phyloP scores from a whole-genome alignment of 2,329 filamentous ascomycete genomes.

The Ophiostoma sp. region DNA sequence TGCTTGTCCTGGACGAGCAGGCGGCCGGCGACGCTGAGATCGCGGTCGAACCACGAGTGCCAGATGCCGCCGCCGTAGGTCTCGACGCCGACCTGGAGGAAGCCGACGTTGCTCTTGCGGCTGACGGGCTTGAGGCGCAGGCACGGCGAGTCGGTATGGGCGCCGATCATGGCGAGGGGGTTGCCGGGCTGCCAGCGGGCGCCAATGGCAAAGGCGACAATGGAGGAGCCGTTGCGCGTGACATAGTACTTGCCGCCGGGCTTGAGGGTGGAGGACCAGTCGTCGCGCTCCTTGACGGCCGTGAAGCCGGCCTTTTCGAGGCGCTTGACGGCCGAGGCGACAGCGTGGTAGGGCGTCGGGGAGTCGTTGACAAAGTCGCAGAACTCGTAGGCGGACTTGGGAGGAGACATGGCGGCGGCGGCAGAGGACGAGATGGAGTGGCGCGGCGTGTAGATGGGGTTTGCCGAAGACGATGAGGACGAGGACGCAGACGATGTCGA shows the following conservation, averaged over 20 bases:
- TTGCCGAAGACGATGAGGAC: background rate
- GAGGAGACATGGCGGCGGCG: conserved; percentile 45
- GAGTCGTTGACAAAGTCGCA: conserved; percentile 90
- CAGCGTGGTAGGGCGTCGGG: conserved; percentile 92
- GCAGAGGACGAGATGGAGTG: conserved; percentile 24
- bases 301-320: conserved; percentile 80
- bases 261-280: conserved; percentile 72
- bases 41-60: conserved; percentile 98
- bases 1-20: conserved; percentile 60
- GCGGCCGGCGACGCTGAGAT: conserved; percentile 82
- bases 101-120: conserved; percentile 80
- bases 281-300: conserved; percentile 82
- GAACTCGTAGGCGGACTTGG: conserved; percentile 68
- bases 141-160: conserved; percentile 91
- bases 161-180: conserved; percentile 85
- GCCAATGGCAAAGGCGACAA: conserved; percentile 88
- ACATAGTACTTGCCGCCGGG: conserved; percentile 95
- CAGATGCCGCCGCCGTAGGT: conserved; percentile 95
- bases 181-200: conserved; percentile 87
- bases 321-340: conserved; percentile 68
- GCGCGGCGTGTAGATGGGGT: conserved; percentile 4
- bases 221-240: conserved; percentile 86
- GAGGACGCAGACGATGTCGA: conserved; percentile 10
- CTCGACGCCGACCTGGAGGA: conserved; percentile 91
- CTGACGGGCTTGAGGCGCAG: conserved; percentile 91